A percentile compares a stretch with the other conserved stretches of the same genome.
Evolutionary conservation across 78 protist species (phyloP).

Genomic region (Polysphondylium violaceum): DNA sequence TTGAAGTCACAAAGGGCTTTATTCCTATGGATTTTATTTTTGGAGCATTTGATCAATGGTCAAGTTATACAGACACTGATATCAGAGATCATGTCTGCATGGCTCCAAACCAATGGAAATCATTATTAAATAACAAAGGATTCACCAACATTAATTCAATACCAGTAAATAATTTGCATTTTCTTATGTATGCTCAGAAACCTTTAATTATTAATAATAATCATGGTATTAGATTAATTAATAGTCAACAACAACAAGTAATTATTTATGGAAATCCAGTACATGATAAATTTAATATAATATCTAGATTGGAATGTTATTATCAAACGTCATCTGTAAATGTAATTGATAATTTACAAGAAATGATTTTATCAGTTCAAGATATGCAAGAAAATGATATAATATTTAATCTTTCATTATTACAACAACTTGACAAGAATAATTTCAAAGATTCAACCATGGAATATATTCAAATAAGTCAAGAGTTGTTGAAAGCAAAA

Average conservation of each 20-base stretch:
- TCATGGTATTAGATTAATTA: background rate
- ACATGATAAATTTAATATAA: background rate
- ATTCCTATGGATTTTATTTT: background rate
- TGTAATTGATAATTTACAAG: background rate
- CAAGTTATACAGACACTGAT: background rate
- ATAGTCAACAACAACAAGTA: too few relatives aligned
- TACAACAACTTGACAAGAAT: background rate
- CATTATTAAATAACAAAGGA: background rate
- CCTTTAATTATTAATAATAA: background rate
- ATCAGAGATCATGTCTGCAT: background rate
- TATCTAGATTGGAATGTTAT: background rate
- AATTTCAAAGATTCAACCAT: background rate
- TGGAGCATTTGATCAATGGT: slow-evolving; percentile 22
- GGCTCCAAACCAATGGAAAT: background rate
- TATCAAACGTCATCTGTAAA: background rate
- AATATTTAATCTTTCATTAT: background rate
- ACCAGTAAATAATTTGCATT: background rate
- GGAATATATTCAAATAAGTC: slow-evolving; percentile 29
- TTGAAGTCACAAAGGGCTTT: too few relatives aligned
- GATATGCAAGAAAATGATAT: background rate
- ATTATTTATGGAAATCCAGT: background rate
- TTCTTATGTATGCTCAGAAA: background rate
- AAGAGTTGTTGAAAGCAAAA: background rate
- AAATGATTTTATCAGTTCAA: background rate
- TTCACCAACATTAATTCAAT: background rate